A percentile compares a stretch with the other conserved stretches of the same genome.
These are phyloP conservation scores for Gamsiella multidivaricata DNA, from an alignment of 192 early-diverging fungal genomes.

Conservation along the genomic window DNA sequence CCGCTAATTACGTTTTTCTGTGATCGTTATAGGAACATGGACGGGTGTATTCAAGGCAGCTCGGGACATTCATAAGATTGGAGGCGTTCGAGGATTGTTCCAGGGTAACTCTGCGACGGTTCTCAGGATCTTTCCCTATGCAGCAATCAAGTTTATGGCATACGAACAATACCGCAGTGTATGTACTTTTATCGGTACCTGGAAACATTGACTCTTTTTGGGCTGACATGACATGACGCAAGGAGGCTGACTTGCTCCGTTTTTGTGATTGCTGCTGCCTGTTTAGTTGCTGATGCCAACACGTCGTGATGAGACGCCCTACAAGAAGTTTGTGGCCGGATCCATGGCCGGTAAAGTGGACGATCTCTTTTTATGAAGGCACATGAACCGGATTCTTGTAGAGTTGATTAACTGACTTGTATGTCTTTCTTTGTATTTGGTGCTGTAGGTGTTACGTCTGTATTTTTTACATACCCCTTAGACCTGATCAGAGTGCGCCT, in stretches of 20 bases:
- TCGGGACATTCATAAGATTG: slow-evolving; percentile 73
- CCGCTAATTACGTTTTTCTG: background rate
- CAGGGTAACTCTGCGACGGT: slow-evolving; percentile 96
- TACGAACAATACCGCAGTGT: slow-evolving; percentile 88
- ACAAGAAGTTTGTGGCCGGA: slow-evolving; percentile 86
- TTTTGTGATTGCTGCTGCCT: background rate
- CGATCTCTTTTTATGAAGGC: too few relatives aligned
- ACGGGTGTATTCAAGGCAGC: slow-evolving; percentile 85
- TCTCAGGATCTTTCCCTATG: slow-evolving; percentile 95
- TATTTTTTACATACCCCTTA: slow-evolving; percentile 91
- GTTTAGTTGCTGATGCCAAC: slow-evolving; percentile 22
- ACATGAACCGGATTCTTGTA: too few relatives aligned
- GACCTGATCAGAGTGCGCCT: slow-evolving; percentile 94
- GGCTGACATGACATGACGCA: too few relatives aligned
- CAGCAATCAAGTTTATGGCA: slow-evolving; percentile 96
- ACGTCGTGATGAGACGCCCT: slow-evolving; percentile 69
- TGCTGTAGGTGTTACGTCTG: slow-evolving; percentile 82
- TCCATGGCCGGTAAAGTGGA: slow-evolving; percentile 64
- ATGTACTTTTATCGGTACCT: slow-evolving; percentile 17
- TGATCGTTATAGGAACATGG: slow-evolving; percentile 68
- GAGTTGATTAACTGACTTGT: background rate
- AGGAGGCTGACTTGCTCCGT: background rate
- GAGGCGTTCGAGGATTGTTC: slow-evolving; percentile 86
- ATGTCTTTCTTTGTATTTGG: background rate
- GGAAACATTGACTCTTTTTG: background rate